Base-by-base conservation (phyloP, 176 grass and related monocot species). In the Tillandsia leiboldiana region DNA sequence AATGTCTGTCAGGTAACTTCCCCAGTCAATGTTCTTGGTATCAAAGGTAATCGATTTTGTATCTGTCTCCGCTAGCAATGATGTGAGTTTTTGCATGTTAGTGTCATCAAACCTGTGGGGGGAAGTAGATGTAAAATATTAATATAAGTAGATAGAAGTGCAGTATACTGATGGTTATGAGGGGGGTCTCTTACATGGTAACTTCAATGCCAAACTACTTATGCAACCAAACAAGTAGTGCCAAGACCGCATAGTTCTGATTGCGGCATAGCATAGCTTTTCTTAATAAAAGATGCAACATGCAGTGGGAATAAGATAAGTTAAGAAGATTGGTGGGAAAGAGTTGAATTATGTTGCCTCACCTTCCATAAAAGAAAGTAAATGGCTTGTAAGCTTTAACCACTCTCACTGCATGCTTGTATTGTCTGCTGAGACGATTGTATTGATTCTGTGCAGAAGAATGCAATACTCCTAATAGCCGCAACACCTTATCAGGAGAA, bases 21-120 rank as follows among this genome's bases (percentile, higher is more conserved):
- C 65, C 78, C 64, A 68, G 4, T 73, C 51, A 64, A 73, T 80
- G 63, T 65, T 11, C 51, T 24, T 73, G 23, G 53, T 74, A 9
- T 74, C 65, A 74, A 65, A 73, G 48, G 65, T 48, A 10, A 80
- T 74, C 63, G 69, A 14, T 15, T 74, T 23, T 28, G 24, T 69
- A 17, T 73, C 78, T 27, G 5, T 68, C 28, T 52, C 11, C 51
- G 20, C 63, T 47, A 63, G 29, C 48, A 11, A 42, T 2, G 33
- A 2, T 0, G 73, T 68, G 67, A 80, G 78, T 22, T n/a, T 51
- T 64, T 80, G 78, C 53, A 74, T 74, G 53, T 80, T 74, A 15
- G 63, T 61, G 53, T 80, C 65, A 69, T 80, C 78, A 73, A 69
- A 80, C 52, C 78, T 80, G 52, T 22, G 17, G 33, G 33, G 4